A percentile compares a stretch with the other conserved stretches of the same genome.
These are phyloP conservation scores for Meredithiella fracta DNA, from an alignment of 2,329 filamentous ascomycete genomes.

Conservation along the genomic window DNA sequence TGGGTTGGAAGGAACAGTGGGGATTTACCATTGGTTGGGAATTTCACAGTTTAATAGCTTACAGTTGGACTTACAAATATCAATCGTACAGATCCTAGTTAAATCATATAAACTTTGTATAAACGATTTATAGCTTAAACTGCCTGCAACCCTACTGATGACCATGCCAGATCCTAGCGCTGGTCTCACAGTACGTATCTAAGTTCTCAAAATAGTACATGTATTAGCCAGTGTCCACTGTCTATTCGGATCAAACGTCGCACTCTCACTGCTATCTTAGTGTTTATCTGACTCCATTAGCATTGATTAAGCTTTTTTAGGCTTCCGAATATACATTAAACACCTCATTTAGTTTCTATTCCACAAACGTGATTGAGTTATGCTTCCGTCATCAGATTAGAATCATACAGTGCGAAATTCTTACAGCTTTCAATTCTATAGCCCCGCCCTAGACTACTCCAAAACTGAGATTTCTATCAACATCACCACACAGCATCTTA, in stretches of 20 bases:
- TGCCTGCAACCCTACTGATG: neutral
- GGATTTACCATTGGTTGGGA: conserved; percentile 26
- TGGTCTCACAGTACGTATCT: neutral
- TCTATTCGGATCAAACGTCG: neutral
- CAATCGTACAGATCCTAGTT: no score
- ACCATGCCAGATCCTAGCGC: neutral
- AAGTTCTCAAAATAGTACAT: neutral
- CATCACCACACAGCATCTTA: neutral
- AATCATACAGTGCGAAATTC: no score
- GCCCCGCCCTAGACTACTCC: no score
- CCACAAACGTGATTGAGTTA: no score
- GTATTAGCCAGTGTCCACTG: neutral
- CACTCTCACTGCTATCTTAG: neutral
- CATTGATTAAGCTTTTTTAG: neutral
- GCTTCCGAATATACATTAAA: no score
- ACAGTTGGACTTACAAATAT: no score
- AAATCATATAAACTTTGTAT: no score
- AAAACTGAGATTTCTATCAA: neutral
- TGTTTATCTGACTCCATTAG: neutral
- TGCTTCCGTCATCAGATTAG: no score
- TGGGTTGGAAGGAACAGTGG: conserved; percentile 33
- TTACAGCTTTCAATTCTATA: no score
- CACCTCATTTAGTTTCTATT: no score
- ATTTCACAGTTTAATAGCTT: conserved; percentile 21
- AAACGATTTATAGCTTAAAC: neutral